These are phyloP conservation scores for Pleurotus tuber-regium DNA, from an alignment of 768 basidiomycete species.

Conservation along the genomic window DNA sequence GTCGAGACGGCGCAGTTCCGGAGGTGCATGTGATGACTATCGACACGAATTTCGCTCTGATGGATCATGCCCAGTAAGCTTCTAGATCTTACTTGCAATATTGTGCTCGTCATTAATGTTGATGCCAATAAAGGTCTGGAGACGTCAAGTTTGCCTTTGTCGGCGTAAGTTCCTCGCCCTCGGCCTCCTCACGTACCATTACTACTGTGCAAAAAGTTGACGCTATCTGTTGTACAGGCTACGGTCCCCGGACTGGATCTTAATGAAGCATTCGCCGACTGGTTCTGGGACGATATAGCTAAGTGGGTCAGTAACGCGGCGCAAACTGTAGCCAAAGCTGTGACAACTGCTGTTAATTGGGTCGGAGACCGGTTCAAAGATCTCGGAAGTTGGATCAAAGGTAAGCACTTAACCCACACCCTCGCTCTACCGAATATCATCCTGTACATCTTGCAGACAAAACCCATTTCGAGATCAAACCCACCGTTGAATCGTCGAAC, in stretches of 20 bases:
- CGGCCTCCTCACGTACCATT: constrained; percentile 10
- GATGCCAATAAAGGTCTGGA: not conserved
- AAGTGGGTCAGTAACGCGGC: not conserved
- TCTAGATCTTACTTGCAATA: not conserved
- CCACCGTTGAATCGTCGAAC: not conserved
- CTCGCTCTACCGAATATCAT: constrained; percentile 15
- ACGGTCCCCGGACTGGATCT: not conserved
- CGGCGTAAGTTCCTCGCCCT: constrained; percentile 6
- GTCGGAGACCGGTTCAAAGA: constrained; percentile 15
- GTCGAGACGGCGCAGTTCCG: constrained; percentile 21
- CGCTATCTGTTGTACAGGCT: constrained; percentile 1
- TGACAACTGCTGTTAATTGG: not conserved
- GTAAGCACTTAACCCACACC: no score
- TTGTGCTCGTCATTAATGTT: not conserved
- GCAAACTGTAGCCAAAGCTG: not conserved
- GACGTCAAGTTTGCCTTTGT: not conserved
- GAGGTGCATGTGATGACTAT: constrained; percentile 31
- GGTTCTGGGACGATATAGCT: not conserved
- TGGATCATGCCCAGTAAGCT: constrained; percentile 17
- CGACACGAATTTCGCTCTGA: constrained; percentile 29
- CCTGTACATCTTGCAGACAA: constrained; percentile 13
- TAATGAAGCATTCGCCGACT: not conserved
- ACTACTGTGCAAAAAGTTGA: constrained; percentile 6
- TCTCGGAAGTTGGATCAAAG: constrained; percentile 15
- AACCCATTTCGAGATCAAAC: constrained; percentile 10